These are phyloP conservation scores for Sclerotinia borealis DNA, from an alignment of 2,329 filamentous ascomycete species.

Conservation along the genomic window DNA sequence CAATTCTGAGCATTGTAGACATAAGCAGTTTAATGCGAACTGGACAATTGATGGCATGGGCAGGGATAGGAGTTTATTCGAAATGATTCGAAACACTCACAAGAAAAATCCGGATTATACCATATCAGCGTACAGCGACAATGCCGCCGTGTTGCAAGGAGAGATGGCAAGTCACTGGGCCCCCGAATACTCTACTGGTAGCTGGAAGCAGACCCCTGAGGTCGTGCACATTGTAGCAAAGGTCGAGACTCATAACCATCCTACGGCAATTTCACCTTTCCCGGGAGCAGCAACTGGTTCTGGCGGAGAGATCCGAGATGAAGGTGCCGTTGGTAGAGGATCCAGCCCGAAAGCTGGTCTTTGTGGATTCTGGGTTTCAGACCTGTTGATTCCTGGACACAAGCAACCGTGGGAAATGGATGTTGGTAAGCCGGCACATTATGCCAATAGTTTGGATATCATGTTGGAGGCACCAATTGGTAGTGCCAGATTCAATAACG, in stretches of 20 bases:
- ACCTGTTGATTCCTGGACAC: constrained; percentile 81
- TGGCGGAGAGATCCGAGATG: constrained; percentile 91
- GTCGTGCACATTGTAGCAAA: constrained; percentile 83
- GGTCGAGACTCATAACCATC: constrained; percentile 97
- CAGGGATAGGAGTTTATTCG: constrained; percentile 78
- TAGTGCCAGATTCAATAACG: constrained; percentile 94
- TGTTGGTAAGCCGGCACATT: constrained; percentile 82
- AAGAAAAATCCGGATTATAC: constrained; percentile 73
- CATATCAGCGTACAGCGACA: constrained; percentile 96
- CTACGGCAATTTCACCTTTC: constrained; percentile 90
- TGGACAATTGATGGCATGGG: constrained; percentile 88
- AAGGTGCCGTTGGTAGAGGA: constrained; percentile 87
- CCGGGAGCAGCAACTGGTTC: constrained; percentile 91
- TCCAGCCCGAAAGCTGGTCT: constrained; percentile 91
- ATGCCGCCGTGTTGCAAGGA: constrained; percentile 85
- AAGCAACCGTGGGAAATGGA: constrained; percentile 85
- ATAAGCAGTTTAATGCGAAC: constrained; percentile 91
- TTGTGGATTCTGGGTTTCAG: constrained; percentile 89
- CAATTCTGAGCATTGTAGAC: constrained; percentile 82
- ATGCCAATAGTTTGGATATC: constrained; percentile 90
- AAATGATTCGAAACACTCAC: constrained; percentile 96
- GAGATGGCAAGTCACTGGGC: constrained; percentile 74
- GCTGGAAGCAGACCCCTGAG: constrained; percentile 85
- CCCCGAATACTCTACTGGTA: constrained; percentile 76
- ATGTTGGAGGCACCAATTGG: constrained; percentile 97